A percentile compares a stretch with the other conserved stretches of the same genome.
phyloP scores from a whole-genome alignment of 768 basidiomycete genomes.

The Auricularia heimuer region DNA sequence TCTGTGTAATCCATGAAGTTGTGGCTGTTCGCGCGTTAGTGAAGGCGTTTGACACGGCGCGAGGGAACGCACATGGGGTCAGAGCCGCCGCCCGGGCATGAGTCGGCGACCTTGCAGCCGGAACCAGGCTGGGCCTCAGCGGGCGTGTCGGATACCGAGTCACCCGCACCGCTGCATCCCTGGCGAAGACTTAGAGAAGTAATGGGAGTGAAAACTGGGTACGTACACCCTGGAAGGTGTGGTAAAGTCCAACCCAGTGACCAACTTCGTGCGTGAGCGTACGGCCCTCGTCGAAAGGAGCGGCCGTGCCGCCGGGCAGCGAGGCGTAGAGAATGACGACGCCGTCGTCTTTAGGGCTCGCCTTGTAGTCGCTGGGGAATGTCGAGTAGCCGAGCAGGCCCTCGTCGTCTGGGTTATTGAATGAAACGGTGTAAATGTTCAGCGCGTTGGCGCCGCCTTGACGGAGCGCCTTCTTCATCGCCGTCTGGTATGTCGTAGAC shows the following conservation, averaged over 20 bases:
- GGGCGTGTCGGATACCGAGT: constrained; percentile 34
- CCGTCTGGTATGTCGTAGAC: constrained; percentile 24
- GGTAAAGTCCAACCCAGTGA: constrained; percentile 14
- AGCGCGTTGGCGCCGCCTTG: constrained; percentile 30
- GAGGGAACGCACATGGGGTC: constrained; percentile 26
- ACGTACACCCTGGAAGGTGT: constrained; percentile 5
- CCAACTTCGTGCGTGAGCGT: constrained; percentile 15
- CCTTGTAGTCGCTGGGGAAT: neutral
- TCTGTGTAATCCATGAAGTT: constrained; percentile 49
- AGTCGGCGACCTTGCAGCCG: constrained; percentile 26
- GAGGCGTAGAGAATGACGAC: neutral
- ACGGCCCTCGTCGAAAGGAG: constrained; percentile 3
- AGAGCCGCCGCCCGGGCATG: constrained; percentile 18
- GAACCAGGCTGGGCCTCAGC: constrained; percentile 32
- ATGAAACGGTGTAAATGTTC: constrained; percentile 35
- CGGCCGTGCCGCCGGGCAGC: constrained; percentile 1
- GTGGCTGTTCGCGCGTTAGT: constrained; percentile 11
- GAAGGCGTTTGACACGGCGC: too few relatives aligned
- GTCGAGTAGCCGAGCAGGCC: neutral
- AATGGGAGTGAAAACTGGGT: neutral
- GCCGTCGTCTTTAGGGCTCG: neutral
- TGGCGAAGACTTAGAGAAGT: constrained; percentile 23
- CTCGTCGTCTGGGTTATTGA: constrained; percentile 3
- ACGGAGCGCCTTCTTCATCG: constrained; percentile 40
- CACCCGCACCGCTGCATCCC: constrained; percentile 32